These are phyloP conservation scores for Cladosporium austrohemisphaericum DNA, from an alignment of 2,329 filamentous ascomycete genomes.

Conservation along the genomic window DNA sequence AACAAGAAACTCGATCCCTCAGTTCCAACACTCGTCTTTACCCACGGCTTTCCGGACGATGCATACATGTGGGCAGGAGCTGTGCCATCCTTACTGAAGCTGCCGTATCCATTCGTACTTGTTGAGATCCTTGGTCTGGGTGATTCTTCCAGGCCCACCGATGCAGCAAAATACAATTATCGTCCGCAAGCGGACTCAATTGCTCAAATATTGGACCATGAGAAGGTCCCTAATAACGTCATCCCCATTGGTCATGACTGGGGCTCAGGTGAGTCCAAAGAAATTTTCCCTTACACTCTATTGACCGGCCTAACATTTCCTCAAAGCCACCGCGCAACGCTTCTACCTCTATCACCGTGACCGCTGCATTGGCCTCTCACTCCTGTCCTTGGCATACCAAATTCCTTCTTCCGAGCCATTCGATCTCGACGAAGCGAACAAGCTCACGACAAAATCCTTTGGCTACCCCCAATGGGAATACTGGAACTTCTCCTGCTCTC, in stretches of 20 bases:
- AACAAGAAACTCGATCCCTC: constrained; percentile 19
- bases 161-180: constrained; percentile 35
- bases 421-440: constrained; percentile 37
- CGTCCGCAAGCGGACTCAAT: constrained; percentile 37
- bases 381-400: constrained; percentile 44
- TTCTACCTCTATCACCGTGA: constrained; percentile 42
- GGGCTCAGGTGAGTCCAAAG: constrained; percentile 37
- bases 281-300: too few species aligned
- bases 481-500: constrained; percentile 44
- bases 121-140: constrained; percentile 41
- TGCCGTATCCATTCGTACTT: constrained; percentile 33
- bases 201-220: constrained; percentile 39
- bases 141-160: constrained; percentile 37
- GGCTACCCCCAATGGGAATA: constrained; percentile 42
- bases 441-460: constrained; percentile 29
- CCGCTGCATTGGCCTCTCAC: constrained; percentile 40
- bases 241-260: constrained; percentile 42
- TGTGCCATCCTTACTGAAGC: constrained; percentile 24
- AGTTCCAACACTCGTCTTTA: constrained; percentile 36
- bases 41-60: constrained; percentile 52
- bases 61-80: constrained; percentile 45
- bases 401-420: constrained; percentile 35
- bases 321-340: constrained; percentile 33
- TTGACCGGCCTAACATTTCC: background rate
- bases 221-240: constrained; percentile 31